Evolutionary conservation across 1,139 yeast species (phyloP).

Genomic region (Pichia sp.): DNA sequence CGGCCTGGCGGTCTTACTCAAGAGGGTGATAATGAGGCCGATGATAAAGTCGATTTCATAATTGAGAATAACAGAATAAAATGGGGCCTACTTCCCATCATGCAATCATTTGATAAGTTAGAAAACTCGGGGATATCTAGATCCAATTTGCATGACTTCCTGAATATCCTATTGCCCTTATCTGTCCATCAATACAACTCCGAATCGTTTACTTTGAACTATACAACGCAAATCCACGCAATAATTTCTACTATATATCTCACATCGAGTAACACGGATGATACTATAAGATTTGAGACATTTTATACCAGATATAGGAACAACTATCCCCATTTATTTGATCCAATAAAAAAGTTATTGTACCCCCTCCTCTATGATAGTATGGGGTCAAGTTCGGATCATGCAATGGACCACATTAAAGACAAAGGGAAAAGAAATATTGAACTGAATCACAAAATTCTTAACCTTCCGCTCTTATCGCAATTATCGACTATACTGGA

Average conservation of each 20-base stretch:
- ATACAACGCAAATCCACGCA: constrained; percentile 6
- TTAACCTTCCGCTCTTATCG: constrained; percentile 9
- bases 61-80: constrained; percentile 32
- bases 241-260: constrained; percentile 5
- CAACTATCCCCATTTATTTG: constrained; percentile 35
- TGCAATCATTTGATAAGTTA: constrained; percentile 28
- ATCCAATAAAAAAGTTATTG: constrained; percentile 33
- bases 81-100: constrained; percentile 27
- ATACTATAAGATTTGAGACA: background rate
- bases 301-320: constrained; percentile 4
- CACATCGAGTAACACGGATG: background rate
- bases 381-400: background rate
- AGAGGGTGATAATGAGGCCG: constrained; percentile 8
- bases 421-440: background rate
- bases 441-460: constrained; percentile 6
- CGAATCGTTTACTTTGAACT: constrained; percentile 7
- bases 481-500: constrained; percentile 12
- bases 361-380: constrained; percentile 31
- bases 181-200: constrained; percentile 4
- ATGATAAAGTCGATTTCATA: constrained; percentile 36
- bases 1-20: background rate
- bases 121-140: constrained; percentile 23
- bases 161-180: constrained; percentile 13
- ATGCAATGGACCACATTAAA: constrained; percentile 19
- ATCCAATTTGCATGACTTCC: background rate